A percentile compares a stretch with the other conserved stretches of the same genome.
Evolutionary conservation across 352 stramenopile genomes (phyloP).

Genomic region (Phytophthora sansomeana): DNA sequence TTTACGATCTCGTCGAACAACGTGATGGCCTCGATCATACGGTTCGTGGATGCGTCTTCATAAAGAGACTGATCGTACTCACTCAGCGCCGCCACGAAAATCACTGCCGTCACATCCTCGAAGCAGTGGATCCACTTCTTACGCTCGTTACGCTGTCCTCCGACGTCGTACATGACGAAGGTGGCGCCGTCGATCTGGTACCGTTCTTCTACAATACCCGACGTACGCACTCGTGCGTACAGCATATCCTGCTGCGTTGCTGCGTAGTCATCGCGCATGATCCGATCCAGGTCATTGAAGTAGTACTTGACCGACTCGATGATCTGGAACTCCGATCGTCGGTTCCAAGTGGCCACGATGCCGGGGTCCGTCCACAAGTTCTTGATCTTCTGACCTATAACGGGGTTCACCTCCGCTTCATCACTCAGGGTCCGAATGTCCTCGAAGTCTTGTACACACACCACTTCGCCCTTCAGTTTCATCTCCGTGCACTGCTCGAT

Average conservation of each 20-base stretch:
- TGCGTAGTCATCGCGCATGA: constrained; percentile 94
- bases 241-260: constrained; percentile 96
- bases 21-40: constrained; percentile 95
- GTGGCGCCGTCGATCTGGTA: constrained; percentile 96
- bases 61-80: constrained; percentile 97
- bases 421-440: constrained; percentile 84
- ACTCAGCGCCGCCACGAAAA: constrained; percentile 96
- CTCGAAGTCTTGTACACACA: constrained; percentile 81
- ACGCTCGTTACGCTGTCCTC: constrained; percentile 96
- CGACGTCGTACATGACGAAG: constrained; percentile 98
- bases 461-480: constrained; percentile 82
- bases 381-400: constrained; percentile 93
- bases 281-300: constrained; percentile 96
- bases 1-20: constrained; percentile 97
- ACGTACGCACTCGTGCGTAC: constrained; percentile 95
- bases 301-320: constrained; percentile 98
- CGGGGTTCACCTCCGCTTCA: constrained; percentile 89
- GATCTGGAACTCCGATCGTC: constrained; percentile 95
- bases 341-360: constrained; percentile 91
- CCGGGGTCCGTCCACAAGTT: constrained; percentile 94
- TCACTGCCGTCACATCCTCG: constrained; percentile 96
- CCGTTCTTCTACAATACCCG: constrained; percentile 95
- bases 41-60: constrained; percentile 94
- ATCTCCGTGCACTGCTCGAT: constrained; percentile 88
- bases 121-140: constrained; percentile 99